A percentile compares a stretch with the other conserved stretches of the same genome.
Evolutionary conservation across 257 asterid species (phyloP).

Genomic region (Lantana camara): DNA sequence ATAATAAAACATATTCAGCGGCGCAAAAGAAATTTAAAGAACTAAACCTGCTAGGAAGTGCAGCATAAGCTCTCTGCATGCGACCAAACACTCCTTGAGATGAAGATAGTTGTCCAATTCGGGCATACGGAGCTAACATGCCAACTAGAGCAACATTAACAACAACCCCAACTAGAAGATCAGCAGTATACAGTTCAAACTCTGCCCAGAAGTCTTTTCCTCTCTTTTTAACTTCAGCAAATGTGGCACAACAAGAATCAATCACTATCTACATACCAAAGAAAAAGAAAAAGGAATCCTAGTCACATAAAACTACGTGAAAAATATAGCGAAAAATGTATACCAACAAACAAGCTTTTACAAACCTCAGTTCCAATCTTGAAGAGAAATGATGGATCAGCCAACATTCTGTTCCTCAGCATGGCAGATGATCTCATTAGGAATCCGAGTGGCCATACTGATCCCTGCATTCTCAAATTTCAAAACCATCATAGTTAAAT

Average conservation of each 20-base stretch:
- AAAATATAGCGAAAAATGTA: not conserved
- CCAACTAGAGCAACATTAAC: constrained; percentile 98
- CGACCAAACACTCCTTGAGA: constrained; percentile 73
- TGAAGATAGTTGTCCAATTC: constrained; percentile 67
- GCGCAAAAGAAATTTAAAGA: constrained; percentile 2
- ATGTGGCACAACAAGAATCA: constrained; percentile 95
- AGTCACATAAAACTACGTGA: constrained; percentile 6
- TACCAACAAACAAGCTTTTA: constrained; percentile 15
- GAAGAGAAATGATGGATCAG: constrained; percentile 96
- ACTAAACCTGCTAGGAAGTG: constrained; percentile 93
- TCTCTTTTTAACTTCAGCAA: constrained; percentile 95
- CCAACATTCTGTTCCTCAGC: constrained; percentile 95
- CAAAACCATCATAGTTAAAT: constrained; percentile 19
- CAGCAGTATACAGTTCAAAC: constrained; percentile 89
- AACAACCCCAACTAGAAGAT: constrained; percentile 90
- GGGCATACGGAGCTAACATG: constrained; percentile 94
- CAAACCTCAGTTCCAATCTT: constrained; percentile 95
- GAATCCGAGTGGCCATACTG: constrained; percentile 76
- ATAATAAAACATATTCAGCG: not conserved
- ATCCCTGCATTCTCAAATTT: constrained; percentile 57
- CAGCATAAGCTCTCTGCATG: constrained; percentile 70
- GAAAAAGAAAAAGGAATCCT: constrained; percentile 1
- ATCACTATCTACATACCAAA: constrained; percentile 66
- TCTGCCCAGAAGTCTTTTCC: constrained; percentile 99
- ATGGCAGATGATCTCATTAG: constrained; percentile 73